Base-by-base conservation (phyloP, 345 rosid species). In the Melaleuca quinquenervia region DNA sequence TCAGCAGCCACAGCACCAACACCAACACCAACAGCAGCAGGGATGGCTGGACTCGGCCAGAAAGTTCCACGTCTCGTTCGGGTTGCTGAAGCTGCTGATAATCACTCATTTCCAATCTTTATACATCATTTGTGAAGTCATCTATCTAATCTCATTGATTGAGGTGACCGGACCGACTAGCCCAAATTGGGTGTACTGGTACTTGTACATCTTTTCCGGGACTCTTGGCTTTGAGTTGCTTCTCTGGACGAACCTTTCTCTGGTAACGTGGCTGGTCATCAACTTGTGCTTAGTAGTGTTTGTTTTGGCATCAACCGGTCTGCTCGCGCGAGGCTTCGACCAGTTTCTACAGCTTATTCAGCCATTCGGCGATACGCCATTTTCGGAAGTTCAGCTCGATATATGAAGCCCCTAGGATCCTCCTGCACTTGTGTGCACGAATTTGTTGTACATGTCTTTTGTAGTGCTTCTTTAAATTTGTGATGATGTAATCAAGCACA, bases 271-370 rank as follows among this genome's bases (percentile, higher is more conserved):
- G 32, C 64, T 56, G 29, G 64, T 56, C n/a, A 56, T 56, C 64
- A 56, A 56, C 26, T 0, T 26, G 7, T 56, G 7, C 29, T 56
- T 26, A 0, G 29, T 56, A 56, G 6, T 56, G 64, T 56, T 24
- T 56, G 29, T 27, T 26, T 56, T 11, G 64, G 15, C 64, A 56
- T 56, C 15, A 56, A 24, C 0, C 4, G 1, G 15, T 56, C 29
- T 2, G 3, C 62, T 26, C 1, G 1, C 0, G 0, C 0, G 3
- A 56, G 15, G 15, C 0, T 26, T 29, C 1, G 0, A 56, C 7
- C 0, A 0, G 64, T 26, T 56, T 11, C 64, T 26, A 11, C 64
- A 56, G 64, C 29, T 56, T 56, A 26, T 56, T 26, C 64, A 56
- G 0, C 16, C 1, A 0, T 56, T 56, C 3, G 0, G 26, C 64